Evolutionary conservation across 345 rosid species (phyloP).

Genomic region (Moricandia arvensis): DNA sequence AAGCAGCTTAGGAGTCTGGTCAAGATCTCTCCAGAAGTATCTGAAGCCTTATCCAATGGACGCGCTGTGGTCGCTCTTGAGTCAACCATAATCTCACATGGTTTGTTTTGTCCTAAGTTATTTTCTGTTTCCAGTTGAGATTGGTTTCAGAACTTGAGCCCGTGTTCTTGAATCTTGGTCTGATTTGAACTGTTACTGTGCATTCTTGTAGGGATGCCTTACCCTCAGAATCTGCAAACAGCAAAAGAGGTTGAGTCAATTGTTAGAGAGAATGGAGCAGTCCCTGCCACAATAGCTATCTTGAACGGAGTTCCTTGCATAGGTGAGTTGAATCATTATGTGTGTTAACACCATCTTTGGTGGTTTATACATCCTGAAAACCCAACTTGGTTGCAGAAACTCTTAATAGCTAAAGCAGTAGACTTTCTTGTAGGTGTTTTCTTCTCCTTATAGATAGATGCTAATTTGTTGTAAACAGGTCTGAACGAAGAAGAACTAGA

Average conservation of each 20-base stretch:
- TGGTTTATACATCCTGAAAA: background rate
- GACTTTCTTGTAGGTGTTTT: background rate
- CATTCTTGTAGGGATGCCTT: constrained; percentile 88
- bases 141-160: background rate
- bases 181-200: background rate
- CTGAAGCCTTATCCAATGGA: constrained; percentile 62
- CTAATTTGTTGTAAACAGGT: constrained; percentile 47
- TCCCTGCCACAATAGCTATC: constrained; percentile 92
- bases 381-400: background rate
- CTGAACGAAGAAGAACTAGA: constrained; percentile 58
- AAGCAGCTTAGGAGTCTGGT: constrained; percentile 41
- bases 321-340: constrained; percentile 39
- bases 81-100: constrained; percentile 92
- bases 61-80: constrained; percentile 78
- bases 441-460: constrained; percentile 15
- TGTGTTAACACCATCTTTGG: background rate
- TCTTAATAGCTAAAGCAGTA: background rate
- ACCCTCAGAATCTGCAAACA: constrained; percentile 82
- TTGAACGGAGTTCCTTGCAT: constrained; percentile 76
- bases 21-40: constrained; percentile 66
- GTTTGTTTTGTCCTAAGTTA: constrained; percentile 31
- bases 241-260: constrained; percentile 82
- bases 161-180: background rate
- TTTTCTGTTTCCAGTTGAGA: too few species aligned
- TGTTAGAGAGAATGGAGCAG: constrained; percentile 85